Evolutionary conservation across 495 filamentous ascomycete genomes (phyloP).

Genomic region (Lasiosphaeria miniovina): DNA sequence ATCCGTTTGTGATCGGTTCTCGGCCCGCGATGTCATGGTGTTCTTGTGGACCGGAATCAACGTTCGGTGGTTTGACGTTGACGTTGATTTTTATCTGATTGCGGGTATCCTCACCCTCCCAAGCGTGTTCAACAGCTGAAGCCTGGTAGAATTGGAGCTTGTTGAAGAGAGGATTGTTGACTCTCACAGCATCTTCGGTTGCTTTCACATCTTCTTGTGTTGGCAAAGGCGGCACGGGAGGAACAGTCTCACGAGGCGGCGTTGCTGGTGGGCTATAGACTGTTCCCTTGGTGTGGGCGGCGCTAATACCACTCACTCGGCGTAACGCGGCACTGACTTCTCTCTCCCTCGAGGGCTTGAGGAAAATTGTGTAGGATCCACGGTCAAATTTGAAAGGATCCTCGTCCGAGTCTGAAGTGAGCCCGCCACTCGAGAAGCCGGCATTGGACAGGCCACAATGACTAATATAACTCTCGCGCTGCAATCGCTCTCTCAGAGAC

Average conservation of each 20-base stretch:
- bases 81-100: slow-evolving; percentile 17
- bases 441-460: slow-evolving; percentile 6
- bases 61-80: slow-evolving; percentile 5
- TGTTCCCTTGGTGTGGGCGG: slow-evolving; percentile 8
- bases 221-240: slow-evolving; percentile 8
- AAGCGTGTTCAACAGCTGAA: slow-evolving; percentile 7
- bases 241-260: slow-evolving; percentile 1
- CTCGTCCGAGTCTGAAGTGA: slow-evolving; percentile 26
- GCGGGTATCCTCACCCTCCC: slow-evolving; percentile 10
- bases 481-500: not conserved
- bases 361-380: slow-evolving; percentile 20
- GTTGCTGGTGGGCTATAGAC: not conserved
- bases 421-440: slow-evolving; percentile 12
- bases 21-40: not conserved
- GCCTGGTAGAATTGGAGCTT: slow-evolving; percentile 13
- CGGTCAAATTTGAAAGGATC: slow-evolving; percentile 35
- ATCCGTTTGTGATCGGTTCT: not conserved
- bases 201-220: not conserved
- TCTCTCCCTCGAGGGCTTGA: slow-evolving; percentile 26
- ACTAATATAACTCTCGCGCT: slow-evolving; percentile 1
- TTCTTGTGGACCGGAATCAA: not conserved
- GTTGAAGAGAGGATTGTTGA: slow-evolving; percentile 18
- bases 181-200: slow-evolving; percentile 3
- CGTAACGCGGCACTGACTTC: slow-evolving; percentile 29
- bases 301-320: slow-evolving; percentile 14